Evolutionary conservation across 2,329 filamentous ascomycete species (phyloP).

Genomic region (Exophiala mesophila): DNA sequence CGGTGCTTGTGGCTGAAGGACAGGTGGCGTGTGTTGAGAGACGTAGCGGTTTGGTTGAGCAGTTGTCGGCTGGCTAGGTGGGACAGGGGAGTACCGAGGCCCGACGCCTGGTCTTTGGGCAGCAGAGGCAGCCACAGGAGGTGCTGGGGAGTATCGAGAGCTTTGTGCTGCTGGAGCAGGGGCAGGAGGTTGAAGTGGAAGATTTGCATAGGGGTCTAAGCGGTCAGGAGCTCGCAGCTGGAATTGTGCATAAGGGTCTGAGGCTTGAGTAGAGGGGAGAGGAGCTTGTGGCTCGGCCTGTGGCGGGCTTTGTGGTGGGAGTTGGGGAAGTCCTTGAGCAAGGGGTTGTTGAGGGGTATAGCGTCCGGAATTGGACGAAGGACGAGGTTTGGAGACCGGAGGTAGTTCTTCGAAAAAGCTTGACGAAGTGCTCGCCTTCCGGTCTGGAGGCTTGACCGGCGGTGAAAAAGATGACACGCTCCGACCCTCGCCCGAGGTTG

Average conservation of each 20-base stretch:
- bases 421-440: conserved; percentile 24
- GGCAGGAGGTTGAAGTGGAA: conserved; percentile 26
- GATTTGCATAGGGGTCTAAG: conserved; percentile 32
- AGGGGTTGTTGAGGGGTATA: conserved; percentile 36
- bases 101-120: conserved; percentile 36
- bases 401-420: conserved; percentile 78
- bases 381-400: conserved; percentile 56
- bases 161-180: conserved; percentile 36
- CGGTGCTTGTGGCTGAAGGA: conserved; percentile 15
- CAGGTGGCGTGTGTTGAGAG: conserved; percentile 23
- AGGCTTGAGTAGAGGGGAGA: conserved; percentile 27
- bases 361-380: conserved; percentile 40
- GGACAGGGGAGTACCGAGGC: conserved; percentile 44
- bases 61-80: conserved; percentile 28
- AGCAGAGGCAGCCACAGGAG: conserved; percentile 31
- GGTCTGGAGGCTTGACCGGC: conserved; percentile 8
- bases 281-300: conserved; percentile 28
- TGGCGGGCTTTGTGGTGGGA: conserved; percentile 25
- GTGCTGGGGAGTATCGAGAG: conserved; percentile 44
- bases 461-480: conserved; percentile 14
- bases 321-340: conserved; percentile 20
- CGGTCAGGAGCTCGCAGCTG: conserved; percentile 31
- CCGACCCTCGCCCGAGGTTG: conserved; percentile 17
- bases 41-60: conserved; percentile 23
- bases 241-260: conserved; percentile 29